A percentile compares a stretch with the other conserved stretches of the same genome.
Evolutionary conservation across 805 yeast genomes (phyloP).

Genomic region (Dipodascopsis uninucleata): DNA sequence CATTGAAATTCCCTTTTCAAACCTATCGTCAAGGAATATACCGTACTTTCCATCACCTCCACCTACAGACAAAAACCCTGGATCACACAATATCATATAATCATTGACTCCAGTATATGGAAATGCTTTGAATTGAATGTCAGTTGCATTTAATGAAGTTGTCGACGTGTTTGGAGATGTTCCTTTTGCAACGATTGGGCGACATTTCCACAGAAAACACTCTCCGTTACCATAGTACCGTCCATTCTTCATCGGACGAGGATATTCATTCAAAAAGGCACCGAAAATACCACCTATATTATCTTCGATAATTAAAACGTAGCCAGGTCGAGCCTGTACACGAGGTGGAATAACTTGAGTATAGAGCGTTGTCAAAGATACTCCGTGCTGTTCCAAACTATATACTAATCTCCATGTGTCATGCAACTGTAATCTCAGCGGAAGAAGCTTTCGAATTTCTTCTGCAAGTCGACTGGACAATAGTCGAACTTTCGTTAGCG

Average conservation of each 20-base stretch:
- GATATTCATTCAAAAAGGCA: slow-evolving; percentile 56
- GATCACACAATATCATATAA: slow-evolving; percentile 76
- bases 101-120: slow-evolving; percentile 88
- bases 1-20: slow-evolving; percentile 73
- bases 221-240: slow-evolving; percentile 92
- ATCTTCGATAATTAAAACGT: slow-evolving; percentile 70
- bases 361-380: slow-evolving; percentile 77
- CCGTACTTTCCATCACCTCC: slow-evolving; percentile 94
- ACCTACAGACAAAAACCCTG: slow-evolving; percentile 75
- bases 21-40: slow-evolving; percentile 74
- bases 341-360: slow-evolving; percentile 47
- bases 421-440: slow-evolving; percentile 72
- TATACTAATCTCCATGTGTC: slow-evolving; percentile 75
- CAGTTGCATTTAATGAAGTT: slow-evolving; percentile 65
- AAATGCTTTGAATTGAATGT: slow-evolving; percentile 65
- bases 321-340: slow-evolving; percentile 52
- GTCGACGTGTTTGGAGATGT: slow-evolving; percentile 79
- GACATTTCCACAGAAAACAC: slow-evolving; percentile 81
- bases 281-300: slow-evolving; percentile 38
- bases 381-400: slow-evolving; percentile 89
- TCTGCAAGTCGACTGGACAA: slow-evolving; percentile 64
- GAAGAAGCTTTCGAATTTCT: slow-evolving; percentile 68
- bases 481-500: slow-evolving; percentile 55
- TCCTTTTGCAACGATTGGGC: slow-evolving; percentile 61
- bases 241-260: slow-evolving; percentile 66